Percentiles rank a stretch among this genome's conserved stretches.
phyloP scores from a whole-genome alignment of 2,329 filamentous ascomycete genomes.

The Fusarium cicatricum region DNA sequence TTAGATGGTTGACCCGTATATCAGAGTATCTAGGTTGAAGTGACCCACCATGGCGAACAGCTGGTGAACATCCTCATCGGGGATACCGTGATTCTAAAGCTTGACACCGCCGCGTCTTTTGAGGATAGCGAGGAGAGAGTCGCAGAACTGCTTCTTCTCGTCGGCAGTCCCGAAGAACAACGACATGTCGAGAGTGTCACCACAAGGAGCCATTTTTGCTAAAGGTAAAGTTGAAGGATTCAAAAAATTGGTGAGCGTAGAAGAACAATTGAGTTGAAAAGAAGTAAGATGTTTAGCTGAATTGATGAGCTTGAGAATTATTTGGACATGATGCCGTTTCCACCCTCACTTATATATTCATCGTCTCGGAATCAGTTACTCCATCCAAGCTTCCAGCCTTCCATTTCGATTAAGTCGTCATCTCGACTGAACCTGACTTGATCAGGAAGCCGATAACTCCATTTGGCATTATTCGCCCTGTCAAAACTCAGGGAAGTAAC shows the following conservation, averaged over 20 bases:
- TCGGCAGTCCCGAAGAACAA: slow-evolving; percentile 40
- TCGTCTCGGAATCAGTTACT: slow-evolving; percentile 25
- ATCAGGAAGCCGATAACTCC: neutral
- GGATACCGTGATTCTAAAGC: slow-evolving; percentile 40
- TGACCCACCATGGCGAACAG: slow-evolving; percentile 29
- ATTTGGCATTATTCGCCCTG: no score
- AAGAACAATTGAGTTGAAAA: neutral
- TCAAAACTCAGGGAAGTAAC: neutral
- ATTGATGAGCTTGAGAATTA: slow-evolving; percentile 4
- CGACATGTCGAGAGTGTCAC: slow-evolving; percentile 41
- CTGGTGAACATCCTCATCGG: slow-evolving; percentile 30
- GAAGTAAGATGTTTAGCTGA: neutral
- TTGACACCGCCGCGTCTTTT: slow-evolving; percentile 40
- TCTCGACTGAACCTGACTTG: neutral
- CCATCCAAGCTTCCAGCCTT: neutral
- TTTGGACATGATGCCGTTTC: neutral
- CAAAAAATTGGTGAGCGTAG: neutral
- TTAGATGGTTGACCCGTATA: neutral
- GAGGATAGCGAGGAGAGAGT: slow-evolving; percentile 32
- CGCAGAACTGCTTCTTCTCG: slow-evolving; percentile 39
- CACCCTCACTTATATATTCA: slow-evolving; percentile 11
- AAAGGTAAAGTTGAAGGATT: neutral
- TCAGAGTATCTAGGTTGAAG: no score
- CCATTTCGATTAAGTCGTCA: slow-evolving; percentile 7
- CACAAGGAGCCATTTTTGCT: slow-evolving; percentile 24